Evolutionary conservation across 2,329 filamentous ascomycete genomes (phyloP), one percentile per base, ranked within the genome.

Genomic region (Colletotrichum tabaci): DNA sequence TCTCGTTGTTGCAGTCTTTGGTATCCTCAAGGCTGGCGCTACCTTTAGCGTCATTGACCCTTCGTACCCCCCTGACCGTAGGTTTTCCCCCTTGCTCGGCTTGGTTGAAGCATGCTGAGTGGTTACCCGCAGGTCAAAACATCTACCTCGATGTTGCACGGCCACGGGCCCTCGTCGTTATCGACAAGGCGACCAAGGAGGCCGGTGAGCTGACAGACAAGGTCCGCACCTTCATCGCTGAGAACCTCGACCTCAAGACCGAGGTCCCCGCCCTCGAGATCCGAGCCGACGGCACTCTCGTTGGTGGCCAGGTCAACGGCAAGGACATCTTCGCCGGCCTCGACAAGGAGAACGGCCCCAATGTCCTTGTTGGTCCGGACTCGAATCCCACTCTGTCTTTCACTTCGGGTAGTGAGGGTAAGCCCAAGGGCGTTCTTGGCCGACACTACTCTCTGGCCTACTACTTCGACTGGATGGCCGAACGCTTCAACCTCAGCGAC

Each of bases 401-500:
- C 79, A 95, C 93, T 1, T 90, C 87, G 8, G 94, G 95, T 5
- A 89, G 87, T 1, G 94, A 97, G 23, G 66, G 58, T 26, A 68
- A 57, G 44, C 66, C 61, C 49, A 68, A 68, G 57, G 57, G 30
- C 75, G 96, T 98, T 15, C 88, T 91, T 67, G 95, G 96, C 1
- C 89, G 96, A 16, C 96, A 98, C 82, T 98, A 93, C 83, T 93
- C 90, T 61, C 85, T 98, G 72, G 89, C 94, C 1, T 91, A 93
- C 77, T 98, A 98, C 84, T 97, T 96, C 79, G 90, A 92, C 23
- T 98, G 95, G 95, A 98, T 98, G 96, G 90, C 94, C 0, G 84
- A 96, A 82, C 90, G 86, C 2, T 98, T 98, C 80, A 86, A 90
- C 60, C 86, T 97, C 58, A 56, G 53, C 53, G 87, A 91, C 10